These are phyloP conservation scores for Neoboletus subvelutipes DNA, from an alignment of 768 basidiomycete genomes.

Conservation along the genomic window DNA sequence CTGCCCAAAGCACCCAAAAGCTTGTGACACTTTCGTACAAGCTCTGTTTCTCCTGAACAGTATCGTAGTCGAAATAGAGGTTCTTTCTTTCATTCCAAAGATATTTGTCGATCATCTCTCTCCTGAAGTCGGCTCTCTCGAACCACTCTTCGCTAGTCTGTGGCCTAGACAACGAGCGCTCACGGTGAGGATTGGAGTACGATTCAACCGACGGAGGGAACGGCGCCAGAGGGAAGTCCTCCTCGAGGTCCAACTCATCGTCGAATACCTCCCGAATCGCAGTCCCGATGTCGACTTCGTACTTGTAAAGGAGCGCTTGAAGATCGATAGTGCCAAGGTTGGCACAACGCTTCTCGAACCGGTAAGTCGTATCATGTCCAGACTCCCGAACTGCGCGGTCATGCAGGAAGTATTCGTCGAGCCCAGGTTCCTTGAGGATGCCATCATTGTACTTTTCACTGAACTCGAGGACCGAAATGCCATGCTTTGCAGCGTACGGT, in stretches of 20 bases:
- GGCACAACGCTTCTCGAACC: slow-evolving; percentile 96
- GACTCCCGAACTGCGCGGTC: slow-evolving; percentile 96
- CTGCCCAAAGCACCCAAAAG: slow-evolving; percentile 97
- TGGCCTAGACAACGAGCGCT: slow-evolving; percentile 54
- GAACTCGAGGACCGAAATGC: slow-evolving; percentile 92
- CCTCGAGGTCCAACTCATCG: slow-evolving; percentile 87
- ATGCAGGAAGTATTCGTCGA: slow-evolving; percentile 98
- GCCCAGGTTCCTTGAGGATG: slow-evolving; percentile 73
- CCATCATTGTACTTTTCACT: slow-evolving; percentile 94
- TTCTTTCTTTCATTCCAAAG: slow-evolving; percentile 96
- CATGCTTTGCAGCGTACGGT: slow-evolving; percentile 90
- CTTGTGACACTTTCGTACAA: slow-evolving; percentile 96
- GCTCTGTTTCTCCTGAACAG: slow-evolving; percentile 84
- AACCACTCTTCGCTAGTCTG: slow-evolving; percentile 94
- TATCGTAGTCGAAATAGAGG: slow-evolving; percentile 97
- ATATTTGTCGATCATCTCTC: slow-evolving; percentile 85
- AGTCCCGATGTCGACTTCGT: slow-evolving; percentile 97
- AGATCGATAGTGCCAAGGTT: slow-evolving; percentile 96
- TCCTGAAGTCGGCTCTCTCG: slow-evolving; percentile 79
- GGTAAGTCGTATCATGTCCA: slow-evolving; percentile 94
- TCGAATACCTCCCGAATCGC: slow-evolving; percentile 95
- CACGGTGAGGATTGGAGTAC: slow-evolving; percentile 61
- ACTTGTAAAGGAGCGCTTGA: slow-evolving; percentile 96
- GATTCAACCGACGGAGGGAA: slow-evolving; percentile 82
- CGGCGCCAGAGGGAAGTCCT: slow-evolving; percentile 87